These are phyloP conservation scores for Zygnema cylindricum DNA, from an alignment of 139 green algal genomes.

Conservation along the genomic window DNA sequence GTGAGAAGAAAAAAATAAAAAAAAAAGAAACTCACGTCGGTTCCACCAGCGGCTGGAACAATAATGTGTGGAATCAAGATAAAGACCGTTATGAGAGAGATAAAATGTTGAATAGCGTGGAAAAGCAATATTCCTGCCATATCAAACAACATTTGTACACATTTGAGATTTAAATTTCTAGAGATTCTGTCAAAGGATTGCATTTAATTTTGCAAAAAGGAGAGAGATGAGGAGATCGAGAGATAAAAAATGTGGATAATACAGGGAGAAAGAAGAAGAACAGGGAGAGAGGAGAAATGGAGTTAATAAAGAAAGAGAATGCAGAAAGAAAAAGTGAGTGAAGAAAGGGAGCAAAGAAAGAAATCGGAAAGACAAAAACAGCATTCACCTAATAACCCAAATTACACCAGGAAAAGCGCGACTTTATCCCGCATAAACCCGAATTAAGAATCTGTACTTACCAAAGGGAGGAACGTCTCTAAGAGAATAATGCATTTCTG, in stretches of 20 bases:
- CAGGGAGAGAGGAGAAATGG: not conserved
- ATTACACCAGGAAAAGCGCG: no score
- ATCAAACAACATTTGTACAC: not conserved
- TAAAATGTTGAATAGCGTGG: slow-evolving; percentile 21
- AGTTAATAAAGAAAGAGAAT: not conserved
- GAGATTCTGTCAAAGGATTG: not conserved
- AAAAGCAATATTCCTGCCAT: not conserved
- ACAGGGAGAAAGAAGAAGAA: not conserved
- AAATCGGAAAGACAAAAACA: no score
- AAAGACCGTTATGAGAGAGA: slow-evolving; percentile 18
- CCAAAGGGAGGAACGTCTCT: no score
- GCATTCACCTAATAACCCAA: no score
- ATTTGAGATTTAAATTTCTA: no score
- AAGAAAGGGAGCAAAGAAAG: no score
- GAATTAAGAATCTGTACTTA: no score
- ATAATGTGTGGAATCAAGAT: slow-evolving; percentile 30
- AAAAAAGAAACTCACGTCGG: slow-evolving; percentile 14
- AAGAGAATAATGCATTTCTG: no score
- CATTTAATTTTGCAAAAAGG: not conserved
- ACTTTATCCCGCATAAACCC: no score
- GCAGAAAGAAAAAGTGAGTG: no score
- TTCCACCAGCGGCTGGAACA: slow-evolving; percentile 20
- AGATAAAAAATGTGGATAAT: not conserved
- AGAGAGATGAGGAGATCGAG: not conserved
- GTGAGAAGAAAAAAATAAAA: no score